Base-by-base conservation (phyloP, 306 rosid genomes). In the Inga laurina region DNA sequence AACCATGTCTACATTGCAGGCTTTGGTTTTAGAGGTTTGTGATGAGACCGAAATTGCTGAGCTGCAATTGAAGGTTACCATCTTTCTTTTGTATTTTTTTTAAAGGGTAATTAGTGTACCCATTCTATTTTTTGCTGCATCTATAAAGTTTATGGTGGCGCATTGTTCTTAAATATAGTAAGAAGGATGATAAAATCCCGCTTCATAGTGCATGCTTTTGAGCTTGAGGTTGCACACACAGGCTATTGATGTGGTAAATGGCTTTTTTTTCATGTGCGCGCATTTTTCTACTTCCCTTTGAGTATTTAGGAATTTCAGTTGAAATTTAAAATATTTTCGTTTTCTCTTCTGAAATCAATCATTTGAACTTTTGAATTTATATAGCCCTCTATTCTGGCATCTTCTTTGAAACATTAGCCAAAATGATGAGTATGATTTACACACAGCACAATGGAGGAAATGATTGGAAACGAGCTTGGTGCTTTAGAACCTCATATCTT, bases 41-140 rank as follows among this genome's bases (percentile, higher is more conserved):
- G 97, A 93, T 34, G 98, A 93, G 89, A 92, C 97, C 77, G 87
- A 93, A 72, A 75, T 93, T 41, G 97, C 98, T 76, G 98, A 93
- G 88, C 91, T 91, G 78, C 89, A 88, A 87, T 82, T 93, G 71
- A 92, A 93, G 97, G 97, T 93, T 77, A 88, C 48, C 76, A 44
- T 43, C 39, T 24, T 12, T 15, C n/a, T 43, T 43, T 43, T 41
- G 2, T 11, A 43, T 44, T 7, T 71, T 22, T 44, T 21, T 8
- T 3, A 24, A 9, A 10, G 68, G 75, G 10, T 70, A 10, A n/a
- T 46, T 21, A 14, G 1, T 24, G 44, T 52, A 43, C 5, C 72
- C 44, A 22, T 16, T 74, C 61, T 75, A 77, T 69, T 59, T 18
- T 44, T 57, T 34, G 18, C 49, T 79, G 48, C 61, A 76, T 65